Conservation (phyloP, 2,329 filamentous ascomycete species). For the Didymella segeticola region DNA sequence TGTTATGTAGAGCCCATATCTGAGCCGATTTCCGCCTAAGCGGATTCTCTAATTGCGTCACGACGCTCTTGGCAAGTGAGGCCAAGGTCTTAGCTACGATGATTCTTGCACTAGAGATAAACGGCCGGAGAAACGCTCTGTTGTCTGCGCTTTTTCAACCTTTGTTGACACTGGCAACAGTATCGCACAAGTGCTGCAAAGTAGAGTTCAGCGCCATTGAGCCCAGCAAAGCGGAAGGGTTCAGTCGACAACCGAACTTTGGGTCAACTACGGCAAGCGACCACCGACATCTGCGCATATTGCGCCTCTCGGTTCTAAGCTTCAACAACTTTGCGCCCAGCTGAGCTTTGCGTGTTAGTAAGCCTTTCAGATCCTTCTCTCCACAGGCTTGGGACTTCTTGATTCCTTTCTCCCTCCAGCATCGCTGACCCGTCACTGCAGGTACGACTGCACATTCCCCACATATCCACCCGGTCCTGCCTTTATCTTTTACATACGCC, state of each 20-base stretch:
- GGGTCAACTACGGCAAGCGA: conserved; percentile 10
- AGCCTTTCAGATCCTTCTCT: conserved; percentile 15
- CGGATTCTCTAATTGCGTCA: conserved; percentile 13
- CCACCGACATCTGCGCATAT: conserved; percentile 8
- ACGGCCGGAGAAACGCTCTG: conserved; percentile 10
- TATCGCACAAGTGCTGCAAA: conserved; percentile 3
- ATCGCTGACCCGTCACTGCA: conserved; percentile 18
- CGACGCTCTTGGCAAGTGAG: background rate
- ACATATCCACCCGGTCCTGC: conserved; percentile 16
- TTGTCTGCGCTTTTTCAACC: conserved; percentile 12
- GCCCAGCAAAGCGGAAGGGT: conserved; percentile 4
- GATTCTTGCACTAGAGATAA: conserved; percentile 18
- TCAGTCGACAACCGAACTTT: conserved; percentile 2
- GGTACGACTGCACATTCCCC: conserved; percentile 9
- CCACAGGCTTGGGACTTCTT: conserved; percentile 22
- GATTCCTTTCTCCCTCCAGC: conserved; percentile 2
- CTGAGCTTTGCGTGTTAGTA: conserved; percentile 22
- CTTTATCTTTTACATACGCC: conserved; percentile 16
- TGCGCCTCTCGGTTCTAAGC: conserved; percentile 26
- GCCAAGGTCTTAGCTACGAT: conserved; percentile 23
- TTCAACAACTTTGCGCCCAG: conserved; percentile 24
- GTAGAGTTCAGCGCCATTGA: conserved; percentile 28
- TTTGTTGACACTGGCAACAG: conserved; percentile 4
- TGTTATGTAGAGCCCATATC: background rate
- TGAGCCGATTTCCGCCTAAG: conserved; percentile 13